These are phyloP conservation scores for Solanum chmielewskii DNA, from an alignment of 257 asterid genomes.

Conservation along the genomic window DNA sequence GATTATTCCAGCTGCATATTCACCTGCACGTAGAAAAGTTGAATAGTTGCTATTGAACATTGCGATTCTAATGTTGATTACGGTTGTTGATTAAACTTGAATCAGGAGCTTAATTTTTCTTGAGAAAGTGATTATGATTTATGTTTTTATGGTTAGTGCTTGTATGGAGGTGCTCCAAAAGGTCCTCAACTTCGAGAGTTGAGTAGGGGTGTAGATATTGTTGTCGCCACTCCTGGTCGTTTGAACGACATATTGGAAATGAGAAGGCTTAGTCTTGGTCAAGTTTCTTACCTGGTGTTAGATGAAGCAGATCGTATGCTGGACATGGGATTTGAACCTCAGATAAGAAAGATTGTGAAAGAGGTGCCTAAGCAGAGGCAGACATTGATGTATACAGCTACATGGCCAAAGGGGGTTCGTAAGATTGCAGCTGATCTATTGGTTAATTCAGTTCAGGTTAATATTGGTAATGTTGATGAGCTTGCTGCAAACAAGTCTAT, in stretches of 20 bases:
- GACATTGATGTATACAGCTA: slow-evolving; percentile 96
- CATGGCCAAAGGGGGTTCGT: slow-evolving; percentile 99
- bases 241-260: slow-evolving; percentile 4
- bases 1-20: background rate
- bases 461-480: slow-evolving; percentile 85
- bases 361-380: slow-evolving; percentile 63
- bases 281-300: slow-evolving; percentile 6
- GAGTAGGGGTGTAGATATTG: slow-evolving; percentile 21
- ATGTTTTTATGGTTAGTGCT: slow-evolving; percentile 36
- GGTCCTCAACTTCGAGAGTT: slow-evolving; percentile 78
- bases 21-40: background rate
- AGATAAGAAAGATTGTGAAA: slow-evolving; percentile 12
- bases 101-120: background rate
- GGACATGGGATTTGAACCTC: slow-evolving; percentile 19
- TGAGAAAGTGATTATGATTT: background rate
- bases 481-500: slow-evolving; percentile 97
- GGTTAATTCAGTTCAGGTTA: slow-evolving; percentile 84
- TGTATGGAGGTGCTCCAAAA: slow-evolving; percentile 97
- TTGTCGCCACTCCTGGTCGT: slow-evolving; percentile 15
- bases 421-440: slow-evolving; percentile 87
- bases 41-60: background rate
- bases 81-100: background rate
- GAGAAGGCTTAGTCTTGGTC: slow-evolving; percentile 1
- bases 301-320: slow-evolving; percentile 18
- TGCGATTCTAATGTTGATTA: background rate